phyloP scores from a whole-genome alignment of 305 asterid species.

The Fraxinus dipetala region DNA sequence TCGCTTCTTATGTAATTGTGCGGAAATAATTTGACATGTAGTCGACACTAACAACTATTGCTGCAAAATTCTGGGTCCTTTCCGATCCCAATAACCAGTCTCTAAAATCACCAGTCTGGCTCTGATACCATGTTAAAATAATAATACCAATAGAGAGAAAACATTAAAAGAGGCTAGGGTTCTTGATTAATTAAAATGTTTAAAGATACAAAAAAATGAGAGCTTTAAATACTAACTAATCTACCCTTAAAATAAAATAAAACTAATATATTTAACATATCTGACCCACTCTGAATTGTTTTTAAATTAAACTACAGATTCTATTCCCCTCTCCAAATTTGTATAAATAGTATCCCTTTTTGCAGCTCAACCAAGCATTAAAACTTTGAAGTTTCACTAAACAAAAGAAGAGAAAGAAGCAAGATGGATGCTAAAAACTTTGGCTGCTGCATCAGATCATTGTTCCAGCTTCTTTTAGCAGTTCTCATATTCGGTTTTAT shows the following conservation, averaged over 20 bases:
- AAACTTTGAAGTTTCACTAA: slow-evolving; percentile 1
- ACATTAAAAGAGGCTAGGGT: no score
- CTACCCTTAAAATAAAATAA: no score
- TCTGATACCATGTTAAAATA: no score
- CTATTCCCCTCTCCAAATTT: slow-evolving; percentile 1
- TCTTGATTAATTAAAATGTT: no score
- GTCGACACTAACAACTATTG: slow-evolving; percentile 34
- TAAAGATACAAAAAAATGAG: no score
- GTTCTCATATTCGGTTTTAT: slow-evolving; percentile 16
- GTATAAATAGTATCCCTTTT: slow-evolving; percentile 25
- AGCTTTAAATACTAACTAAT: no score
- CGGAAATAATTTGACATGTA: slow-evolving; percentile 36
- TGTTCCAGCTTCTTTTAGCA: slow-evolving; percentile 24
- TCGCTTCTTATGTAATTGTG: not conserved
- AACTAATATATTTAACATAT: no score
- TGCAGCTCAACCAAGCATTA: slow-evolving; percentile 12
- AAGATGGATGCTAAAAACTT: slow-evolving; percentile 21
- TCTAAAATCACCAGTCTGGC: slow-evolving; percentile 35
- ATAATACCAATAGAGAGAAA: no score
- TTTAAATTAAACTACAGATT: not conserved
- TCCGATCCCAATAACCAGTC: not conserved
- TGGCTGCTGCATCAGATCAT: slow-evolving; percentile 13
- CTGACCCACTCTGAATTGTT: slow-evolving; percentile 4
- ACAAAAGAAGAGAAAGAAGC: not conserved
- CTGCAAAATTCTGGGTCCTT: slow-evolving; percentile 26